Base-by-base conservation (phyloP, 345 rosid genomes). In the Arabis alpina region DNA sequence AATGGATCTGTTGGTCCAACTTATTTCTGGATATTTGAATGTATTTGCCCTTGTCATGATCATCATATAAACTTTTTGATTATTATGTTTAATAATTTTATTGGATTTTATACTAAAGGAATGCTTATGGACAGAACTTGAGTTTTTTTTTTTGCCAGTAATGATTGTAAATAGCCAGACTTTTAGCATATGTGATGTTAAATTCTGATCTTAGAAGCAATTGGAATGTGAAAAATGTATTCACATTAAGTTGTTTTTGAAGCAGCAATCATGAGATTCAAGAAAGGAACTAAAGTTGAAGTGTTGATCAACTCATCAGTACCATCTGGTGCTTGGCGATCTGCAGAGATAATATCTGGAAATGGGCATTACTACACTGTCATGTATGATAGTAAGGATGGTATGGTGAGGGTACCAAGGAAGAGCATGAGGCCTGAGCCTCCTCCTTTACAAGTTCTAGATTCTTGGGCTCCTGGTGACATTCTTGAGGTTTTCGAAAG, bases 301-400 rank as follows among this genome's bases (percentile, higher is more conserved):
- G 88, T 91, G 45, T 74, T 87, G 74, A 82, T 79, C 79, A 81
- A 70, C 72, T 82, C 65, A 44, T 87, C 71, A 45, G 80, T 79
- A 63, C 90, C 93, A 9, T 86, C 86, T 6, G 86, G 91, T 60
- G 86, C 84, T 5, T 91, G 97, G 97, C 82, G 79, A 13, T 77
- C 86, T 25, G 97, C 86, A 32, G 85, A 87, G 86, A 89, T 91
- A 72, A 57, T 84, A 30, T 77, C 82, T 0, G 86, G 90, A 10
- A 85, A 87, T 76, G 92, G 91, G 59, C 85, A 75, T 71, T 77
- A 65, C 56, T 88, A 83, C 75, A 83, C 73, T 2, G 90, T 91
- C 49, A 79, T 71, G 68, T 88, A 81, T 73, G 85, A 79, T 34
- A 49, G 63, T 24, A 40, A 34, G 67, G 60, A 42, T 2, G 75